Base-by-base conservation (phyloP, 2,329 filamentous ascomycete species). In the Venturia aucupariae region DNA sequence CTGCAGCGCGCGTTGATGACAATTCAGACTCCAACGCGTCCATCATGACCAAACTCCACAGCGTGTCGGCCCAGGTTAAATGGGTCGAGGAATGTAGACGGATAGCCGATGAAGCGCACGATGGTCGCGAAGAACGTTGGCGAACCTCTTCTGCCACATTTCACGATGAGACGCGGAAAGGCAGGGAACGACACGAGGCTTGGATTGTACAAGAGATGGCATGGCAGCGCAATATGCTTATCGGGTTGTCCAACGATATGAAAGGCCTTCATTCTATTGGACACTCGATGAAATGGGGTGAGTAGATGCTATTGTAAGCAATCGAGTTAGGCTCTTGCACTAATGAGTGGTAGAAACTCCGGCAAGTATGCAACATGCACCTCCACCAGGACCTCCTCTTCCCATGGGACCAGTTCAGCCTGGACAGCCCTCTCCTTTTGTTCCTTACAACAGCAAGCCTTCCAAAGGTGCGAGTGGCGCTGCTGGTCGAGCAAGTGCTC, bases 21-120 rank as follows among this genome's bases (percentile, higher is more conserved):
- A 24, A 8, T 38, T 30, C 61, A 39, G 59, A 60, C 41, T 61
- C 57, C 35, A 60, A 48, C 35, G 54, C 22, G 22, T 48, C 46
- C n/a, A 69, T 70, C 22, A 60, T 72, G 24, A 66, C 66, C 61
- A 68, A 73, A 63, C 55, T 70, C 27, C 68, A 68, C 62, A 72
- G 73, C 54, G 61, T 77, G 6, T 71, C 72, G 7, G 73, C 70
- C 38, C 72, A 76, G 59, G 69, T 76, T 22, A 72, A 70, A 7
- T 75, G 74, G 75, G 68, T 76, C 4, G 75, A 78, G 59, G 71
- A 75, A 24, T 76, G 75, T 67, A 68, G 75, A n/a, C 71, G 74
- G 44, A 69, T 73, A 3, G 72, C 72, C 27, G 69, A 70, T 8
- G 71, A 75, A 38, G 69, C 72, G 32, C 71, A 74, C 63, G 70